Conservation (phyloP, 306 rosid genomes). For the Begonia fuchsioides region DNA sequence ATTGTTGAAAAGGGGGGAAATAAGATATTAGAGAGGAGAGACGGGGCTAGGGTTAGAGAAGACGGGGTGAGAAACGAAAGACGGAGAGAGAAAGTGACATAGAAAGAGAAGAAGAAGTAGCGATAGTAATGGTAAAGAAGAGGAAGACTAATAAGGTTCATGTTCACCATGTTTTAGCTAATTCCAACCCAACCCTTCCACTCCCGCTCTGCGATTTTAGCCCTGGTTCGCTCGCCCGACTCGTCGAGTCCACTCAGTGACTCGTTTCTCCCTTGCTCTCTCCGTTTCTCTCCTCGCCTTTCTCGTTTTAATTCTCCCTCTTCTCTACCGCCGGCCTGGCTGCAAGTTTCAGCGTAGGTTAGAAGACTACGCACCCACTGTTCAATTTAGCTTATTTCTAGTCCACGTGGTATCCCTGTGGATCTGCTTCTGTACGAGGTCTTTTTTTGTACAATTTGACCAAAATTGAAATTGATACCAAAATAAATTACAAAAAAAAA, state of each 20-base stretch:
- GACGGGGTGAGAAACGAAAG: slow-evolving; percentile 14
- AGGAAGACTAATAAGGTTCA: slow-evolving; percentile 31
- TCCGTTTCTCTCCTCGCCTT: slow-evolving; percentile 5
- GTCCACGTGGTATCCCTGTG: too few relatives aligned
- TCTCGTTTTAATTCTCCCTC: slow-evolving; percentile 14
- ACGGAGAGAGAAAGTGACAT: slow-evolving; percentile 24
- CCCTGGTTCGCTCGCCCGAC: slow-evolving; percentile 16
- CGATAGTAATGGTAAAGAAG: slow-evolving; percentile 25
- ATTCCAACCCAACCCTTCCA: slow-evolving; percentile 24
- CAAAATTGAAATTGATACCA: too few relatives aligned
- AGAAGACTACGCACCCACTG: slow-evolving; percentile 8
- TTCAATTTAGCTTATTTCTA: background rate
- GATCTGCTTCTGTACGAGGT: too few relatives aligned
- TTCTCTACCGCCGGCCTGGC: slow-evolving; percentile 14
- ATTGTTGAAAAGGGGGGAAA: slow-evolving; percentile 3
- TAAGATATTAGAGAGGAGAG: slow-evolving; percentile 6
- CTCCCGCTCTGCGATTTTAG: slow-evolving; percentile 17
- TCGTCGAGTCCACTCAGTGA: slow-evolving; percentile 20
- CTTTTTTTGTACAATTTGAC: too few relatives aligned
- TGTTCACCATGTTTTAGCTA: slow-evolving; percentile 59
- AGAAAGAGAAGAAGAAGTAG: slow-evolving; percentile 6
- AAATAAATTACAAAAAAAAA: too few relatives aligned
- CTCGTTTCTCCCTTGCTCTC: slow-evolving; percentile 13
- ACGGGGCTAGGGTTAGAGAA: slow-evolving; percentile 19
- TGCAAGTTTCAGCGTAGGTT: slow-evolving; percentile 42